Conservation (phyloP, 2,329 filamentous ascomycete species). For the Pestalotiopsis sp. region DNA sequence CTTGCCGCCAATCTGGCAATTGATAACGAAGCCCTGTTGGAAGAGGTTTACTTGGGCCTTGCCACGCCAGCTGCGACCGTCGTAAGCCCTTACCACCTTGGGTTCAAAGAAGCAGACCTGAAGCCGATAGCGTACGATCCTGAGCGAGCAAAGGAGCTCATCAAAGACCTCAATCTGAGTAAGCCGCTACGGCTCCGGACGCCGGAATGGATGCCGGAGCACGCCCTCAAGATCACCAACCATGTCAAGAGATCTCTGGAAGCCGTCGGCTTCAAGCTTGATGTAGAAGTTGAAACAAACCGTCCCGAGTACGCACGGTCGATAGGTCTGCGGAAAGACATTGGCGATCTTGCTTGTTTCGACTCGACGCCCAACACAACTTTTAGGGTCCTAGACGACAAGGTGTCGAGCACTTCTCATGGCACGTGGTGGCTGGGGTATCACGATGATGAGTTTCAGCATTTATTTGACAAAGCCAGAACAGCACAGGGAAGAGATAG, state of each 20-base stretch:
- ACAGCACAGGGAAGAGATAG: background rate
- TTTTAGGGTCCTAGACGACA: conserved; percentile 12
- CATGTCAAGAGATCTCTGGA: background rate
- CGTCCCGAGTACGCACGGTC: conserved; percentile 9
- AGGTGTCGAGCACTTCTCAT: conserved; percentile 3
- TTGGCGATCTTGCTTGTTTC: conserved; percentile 10
- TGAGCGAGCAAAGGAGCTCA: background rate
- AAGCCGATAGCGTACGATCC: conserved; percentile 8
- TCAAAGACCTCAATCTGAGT: background rate
- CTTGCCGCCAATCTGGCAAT: conserved; percentile 13
- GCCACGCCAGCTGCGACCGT: conserved; percentile 1
- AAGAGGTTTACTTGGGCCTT: conserved; percentile 8
- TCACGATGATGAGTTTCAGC: conserved; percentile 4
- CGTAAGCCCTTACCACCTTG: conserved; percentile 9
- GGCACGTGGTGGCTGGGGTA: conserved; percentile 12
- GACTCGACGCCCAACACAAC: conserved; percentile 11
- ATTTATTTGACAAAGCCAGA: background rate
- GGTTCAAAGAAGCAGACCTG: conserved; percentile 1
- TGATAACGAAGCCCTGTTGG: background rate
- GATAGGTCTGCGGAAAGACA: conserved; percentile 12
- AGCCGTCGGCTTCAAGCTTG: background rate
- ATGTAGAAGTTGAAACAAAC: conserved; percentile 6
- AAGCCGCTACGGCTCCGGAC: background rate
- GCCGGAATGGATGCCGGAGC: conserved; percentile 11
- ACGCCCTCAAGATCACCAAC: background rate